phyloP scores from a whole-genome alignment of 2,329 filamentous ascomycete genomes.

The Paecilomyces fulvus region DNA sequence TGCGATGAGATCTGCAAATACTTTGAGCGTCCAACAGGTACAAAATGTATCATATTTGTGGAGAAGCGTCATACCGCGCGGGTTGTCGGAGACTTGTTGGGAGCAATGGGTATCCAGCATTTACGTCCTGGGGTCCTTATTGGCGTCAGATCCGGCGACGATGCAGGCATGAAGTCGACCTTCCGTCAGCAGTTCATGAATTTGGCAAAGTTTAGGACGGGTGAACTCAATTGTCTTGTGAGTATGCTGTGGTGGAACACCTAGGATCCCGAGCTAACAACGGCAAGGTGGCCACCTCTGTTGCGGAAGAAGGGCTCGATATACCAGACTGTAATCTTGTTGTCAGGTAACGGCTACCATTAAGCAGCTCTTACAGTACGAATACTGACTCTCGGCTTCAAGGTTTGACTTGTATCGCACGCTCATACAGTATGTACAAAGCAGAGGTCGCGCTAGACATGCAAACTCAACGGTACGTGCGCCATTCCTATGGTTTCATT shows the following conservation, averaged over 20 bases:
- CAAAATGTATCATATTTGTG: conserved; percentile 82
- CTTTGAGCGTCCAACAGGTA: conserved; percentile 51
- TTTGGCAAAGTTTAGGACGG: conserved; percentile 56
- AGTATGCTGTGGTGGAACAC: neutral
- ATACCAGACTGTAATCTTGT: conserved; percentile 60
- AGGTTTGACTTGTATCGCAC: conserved; percentile 83
- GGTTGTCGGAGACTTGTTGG: conserved; percentile 61
- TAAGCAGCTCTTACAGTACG: neutral
- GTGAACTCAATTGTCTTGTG: conserved; percentile 49
- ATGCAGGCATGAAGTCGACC: conserved; percentile 55
- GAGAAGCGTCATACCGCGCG: conserved; percentile 68
- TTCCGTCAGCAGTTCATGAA: conserved; percentile 66
- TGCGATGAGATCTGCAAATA: conserved; percentile 51
- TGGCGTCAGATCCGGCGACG: conserved; percentile 45
- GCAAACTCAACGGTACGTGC: conserved; percentile 51
- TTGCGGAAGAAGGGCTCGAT: conserved; percentile 59
- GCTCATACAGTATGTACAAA: conserved; percentile 92
- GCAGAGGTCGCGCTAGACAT: conserved; percentile 75
- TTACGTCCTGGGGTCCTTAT: conserved; percentile 58
- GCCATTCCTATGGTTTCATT: conserved; percentile 1
- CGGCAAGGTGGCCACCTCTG: conserved; percentile 51
- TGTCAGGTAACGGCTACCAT: conserved; percentile 30
- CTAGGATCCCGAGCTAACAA: conserved; percentile 6
- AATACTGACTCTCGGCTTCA: neutral
- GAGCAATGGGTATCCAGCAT: conserved; percentile 47